A percentile compares a stretch with the other conserved stretches of the same genome.
Conservation (phyloP, 306 rosid genomes). For the Vigna unguiculata region DNA sequence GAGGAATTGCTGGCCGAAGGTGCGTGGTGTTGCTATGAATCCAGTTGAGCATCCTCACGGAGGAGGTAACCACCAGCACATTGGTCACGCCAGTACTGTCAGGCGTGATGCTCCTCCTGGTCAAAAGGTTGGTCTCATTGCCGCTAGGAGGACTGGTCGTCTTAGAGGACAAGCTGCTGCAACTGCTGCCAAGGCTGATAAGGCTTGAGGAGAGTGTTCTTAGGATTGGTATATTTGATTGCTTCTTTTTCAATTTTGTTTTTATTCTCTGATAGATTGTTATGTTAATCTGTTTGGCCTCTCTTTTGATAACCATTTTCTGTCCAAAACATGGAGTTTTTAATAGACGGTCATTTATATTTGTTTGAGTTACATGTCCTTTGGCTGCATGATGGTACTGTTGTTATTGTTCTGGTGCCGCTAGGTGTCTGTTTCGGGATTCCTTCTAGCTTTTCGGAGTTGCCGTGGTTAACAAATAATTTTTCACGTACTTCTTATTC, state of each 20-base stretch:
- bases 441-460: no score
- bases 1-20: constrained; percentile 65
- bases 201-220: constrained; percentile 20
- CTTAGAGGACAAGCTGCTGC: constrained; percentile 62
- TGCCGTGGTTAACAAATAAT: no score
- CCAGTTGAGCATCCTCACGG: constrained; percentile 67
- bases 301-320: background rate
- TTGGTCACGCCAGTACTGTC: constrained; percentile 60
- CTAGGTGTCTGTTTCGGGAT: background rate
- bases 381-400: no score
- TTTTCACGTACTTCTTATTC: no score
- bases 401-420: background rate
- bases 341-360: constrained; percentile 13
- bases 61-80: constrained; percentile 62
- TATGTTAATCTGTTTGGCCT: background rate
- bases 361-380: background rate
- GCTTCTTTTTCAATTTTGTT: constrained; percentile 21
- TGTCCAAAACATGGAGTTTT: background rate
- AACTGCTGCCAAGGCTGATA: constrained; percentile 52
- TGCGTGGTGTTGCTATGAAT: constrained; percentile 63
- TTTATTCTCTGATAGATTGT: constrained; percentile 6
- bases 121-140: constrained; percentile 60
- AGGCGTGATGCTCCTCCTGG: constrained; percentile 63
- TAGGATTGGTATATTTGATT: constrained; percentile 19
- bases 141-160: constrained; percentile 60